phyloP scores from a whole-genome alignment of 1,284 basidiomycete species.

The Ceratobasidium sp. region DNA sequence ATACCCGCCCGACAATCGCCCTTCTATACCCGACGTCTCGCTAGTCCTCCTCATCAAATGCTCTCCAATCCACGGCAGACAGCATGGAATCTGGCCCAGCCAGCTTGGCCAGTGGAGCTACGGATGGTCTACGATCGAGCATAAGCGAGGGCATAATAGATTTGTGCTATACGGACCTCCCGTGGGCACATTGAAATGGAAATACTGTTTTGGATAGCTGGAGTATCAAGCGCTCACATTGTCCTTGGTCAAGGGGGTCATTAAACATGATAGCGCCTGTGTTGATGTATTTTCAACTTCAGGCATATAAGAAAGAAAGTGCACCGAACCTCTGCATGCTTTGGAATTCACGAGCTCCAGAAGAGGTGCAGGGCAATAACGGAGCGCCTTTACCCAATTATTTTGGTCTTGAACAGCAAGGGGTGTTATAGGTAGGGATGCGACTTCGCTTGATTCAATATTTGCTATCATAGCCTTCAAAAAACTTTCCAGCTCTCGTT shows the following conservation, averaged over 20 bases:
- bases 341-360: slow-evolving; percentile 88
- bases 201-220: slow-evolving; percentile 74
- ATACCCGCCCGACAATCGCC: too few relatives aligned
- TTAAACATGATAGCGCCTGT: slow-evolving; percentile 97
- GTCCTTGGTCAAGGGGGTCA: slow-evolving; percentile 70
- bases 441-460: slow-evolving; percentile 50
- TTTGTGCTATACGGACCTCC: slow-evolving; percentile 50
- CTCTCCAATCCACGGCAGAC: slow-evolving; percentile 18
- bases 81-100: neutral
- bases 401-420: slow-evolving; percentile 49
- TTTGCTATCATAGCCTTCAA: slow-evolving; percentile 68
- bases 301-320: neutral
- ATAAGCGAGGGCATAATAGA: neutral
- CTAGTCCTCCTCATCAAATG: slow-evolving; percentile 16
- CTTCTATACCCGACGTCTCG: neutral
- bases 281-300: slow-evolving; percentile 1
- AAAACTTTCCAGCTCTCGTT: slow-evolving; percentile 69
- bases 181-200: slow-evolving; percentile 96
- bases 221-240: slow-evolving; percentile 73
- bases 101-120: slow-evolving; percentile 55
- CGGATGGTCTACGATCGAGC: slow-evolving; percentile 53
- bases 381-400: slow-evolving; percentile 73
- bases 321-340: slow-evolving; percentile 80
- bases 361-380: slow-evolving; percentile 79
- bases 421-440: slow-evolving; percentile 17